These are phyloP conservation scores for Solanum hybrid DNA, from an alignment of 305 asterid species.

Conservation along the genomic window DNA sequence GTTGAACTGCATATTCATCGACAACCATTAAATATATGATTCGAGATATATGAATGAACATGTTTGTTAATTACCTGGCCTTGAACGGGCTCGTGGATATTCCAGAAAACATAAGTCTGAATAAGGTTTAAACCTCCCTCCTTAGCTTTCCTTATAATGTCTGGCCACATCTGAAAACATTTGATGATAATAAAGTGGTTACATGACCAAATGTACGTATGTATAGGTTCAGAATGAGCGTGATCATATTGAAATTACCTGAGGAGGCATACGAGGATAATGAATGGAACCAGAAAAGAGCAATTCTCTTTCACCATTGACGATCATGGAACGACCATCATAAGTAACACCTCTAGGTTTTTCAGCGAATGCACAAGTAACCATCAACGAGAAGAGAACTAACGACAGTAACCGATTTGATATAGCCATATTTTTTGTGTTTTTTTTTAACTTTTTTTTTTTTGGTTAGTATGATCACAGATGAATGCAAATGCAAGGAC, in stretches of 20 bases:
- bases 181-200: not conserved
- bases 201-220: not conserved
- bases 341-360: not conserved
- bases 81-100: slow-evolving; percentile 70
- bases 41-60: not conserved
- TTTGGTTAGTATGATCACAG: too few relatives aligned
- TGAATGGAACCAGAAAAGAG: slow-evolving; percentile 63
- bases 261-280: slow-evolving; percentile 58
- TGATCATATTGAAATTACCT: slow-evolving; percentile 12
- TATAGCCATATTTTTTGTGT: not conserved
- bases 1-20: slow-evolving; percentile 31
- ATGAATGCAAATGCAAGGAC: not conserved
- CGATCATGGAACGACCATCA: slow-evolving; percentile 9
- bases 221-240: not conserved
- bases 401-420: not conserved
- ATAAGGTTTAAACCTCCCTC: slow-evolving; percentile 63
- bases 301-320: slow-evolving; percentile 44
- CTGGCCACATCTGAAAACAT: slow-evolving; percentile 62
- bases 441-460: not conserved
- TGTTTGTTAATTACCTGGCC: slow-evolving; percentile 45
- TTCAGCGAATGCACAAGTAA: not conserved
- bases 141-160: slow-evolving; percentile 48
- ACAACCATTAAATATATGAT: not conserved
- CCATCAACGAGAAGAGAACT: not conserved
- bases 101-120: slow-evolving; percentile 86